Evolutionary conservation across 192 early-diverging fungal genomes (phyloP), one percentile per base, ranked within the genome.

Genomic region (Pilaira anomala): DNA sequence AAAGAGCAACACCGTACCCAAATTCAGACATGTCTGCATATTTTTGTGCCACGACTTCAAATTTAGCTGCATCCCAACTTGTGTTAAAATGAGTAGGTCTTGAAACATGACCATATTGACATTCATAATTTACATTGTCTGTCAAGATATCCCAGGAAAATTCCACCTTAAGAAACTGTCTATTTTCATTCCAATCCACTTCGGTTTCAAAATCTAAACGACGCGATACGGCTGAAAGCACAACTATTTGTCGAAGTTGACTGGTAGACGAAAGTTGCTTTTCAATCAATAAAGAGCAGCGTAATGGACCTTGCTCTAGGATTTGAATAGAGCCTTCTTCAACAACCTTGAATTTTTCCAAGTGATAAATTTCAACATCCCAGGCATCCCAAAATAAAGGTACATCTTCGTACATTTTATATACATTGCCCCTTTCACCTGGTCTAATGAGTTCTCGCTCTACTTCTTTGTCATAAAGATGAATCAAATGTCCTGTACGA

Each of bases 41-140:
- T 62, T 95, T 94, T 80, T 99, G 97, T 0, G 86, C 96, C 64
- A 93, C 95, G 1, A 97, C 96, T 78, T 98, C 96, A 65, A 99
- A 99, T 61, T 93, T 89, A 5, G 92, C 91, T 60, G 85, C 78
- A 45, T 93, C 95, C 86, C 94, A 96, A 29, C 85, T 82, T 5
- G 90, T 99, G 73, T 98, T 99, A 80, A 83, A 93, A 49, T 97
- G 96, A 18, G 97, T 97, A 3, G 97, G 93, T 13, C 97, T 78
- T 69, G 91, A 91, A 13, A 97, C 76, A 18, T 84, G 84, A 6
- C 95, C 96, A 78, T 89, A 98, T 66, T 94, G 94, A 1, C 93
- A 92, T 57, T 98, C 96, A 71, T 96, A 98, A 0, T 93, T 97
- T 59, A 76, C 76, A 79, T 85, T 52, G 71, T 99, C 95, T 52